A percentile compares a stretch with the other conserved stretches of the same genome.
Evolutionary conservation across 441 rosid genomes (phyloP).

Genomic region (Erysimum cheiri): DNA sequence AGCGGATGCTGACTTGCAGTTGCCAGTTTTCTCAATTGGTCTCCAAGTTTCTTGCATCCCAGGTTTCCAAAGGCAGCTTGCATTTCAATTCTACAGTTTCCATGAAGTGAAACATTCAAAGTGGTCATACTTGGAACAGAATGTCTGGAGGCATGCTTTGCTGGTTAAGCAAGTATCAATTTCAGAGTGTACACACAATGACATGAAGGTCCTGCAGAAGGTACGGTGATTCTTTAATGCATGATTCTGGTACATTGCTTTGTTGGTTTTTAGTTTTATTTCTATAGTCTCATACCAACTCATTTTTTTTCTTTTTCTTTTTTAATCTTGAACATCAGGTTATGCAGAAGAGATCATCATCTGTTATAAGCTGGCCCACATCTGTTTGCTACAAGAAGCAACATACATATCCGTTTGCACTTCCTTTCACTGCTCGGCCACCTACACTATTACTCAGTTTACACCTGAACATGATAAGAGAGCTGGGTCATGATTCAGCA

Average conservation of each 20-base stretch:
- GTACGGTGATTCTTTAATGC: constrained; percentile 42
- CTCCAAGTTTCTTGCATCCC: constrained; percentile 66
- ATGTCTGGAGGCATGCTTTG: constrained; percentile 61
- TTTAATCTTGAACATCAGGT: constrained; percentile 50
- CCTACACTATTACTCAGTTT: constrained; percentile 63
- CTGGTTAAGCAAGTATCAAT: constrained; percentile 61
- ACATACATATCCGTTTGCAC: constrained; percentile 51
- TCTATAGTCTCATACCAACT: constrained; percentile 23
- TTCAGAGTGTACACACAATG: constrained; percentile 69
- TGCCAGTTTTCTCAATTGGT: constrained; percentile 77
- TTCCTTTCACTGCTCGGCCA: constrained; percentile 60
- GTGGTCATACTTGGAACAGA: constrained; percentile 63
- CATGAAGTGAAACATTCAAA: constrained; percentile 60
- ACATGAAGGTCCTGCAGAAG: constrained; percentile 61
- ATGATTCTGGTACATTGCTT: constrained; percentile 27
- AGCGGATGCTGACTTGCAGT: constrained; percentile 54
- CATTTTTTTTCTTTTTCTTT: neutral
- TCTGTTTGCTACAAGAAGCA: constrained; percentile 45
- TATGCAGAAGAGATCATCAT: constrained; percentile 48
- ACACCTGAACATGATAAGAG: constrained; percentile 74
- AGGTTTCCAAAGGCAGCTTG: constrained; percentile 62
- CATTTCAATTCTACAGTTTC: constrained; percentile 65
- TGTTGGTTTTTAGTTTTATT: constrained; percentile 4
- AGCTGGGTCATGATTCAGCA: constrained; percentile 53
- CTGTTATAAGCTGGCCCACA: constrained; percentile 40